Evolutionary conservation across 176 grass and related monocot species (phyloP).

Genomic region (Hyparrhenia diplandra): DNA sequence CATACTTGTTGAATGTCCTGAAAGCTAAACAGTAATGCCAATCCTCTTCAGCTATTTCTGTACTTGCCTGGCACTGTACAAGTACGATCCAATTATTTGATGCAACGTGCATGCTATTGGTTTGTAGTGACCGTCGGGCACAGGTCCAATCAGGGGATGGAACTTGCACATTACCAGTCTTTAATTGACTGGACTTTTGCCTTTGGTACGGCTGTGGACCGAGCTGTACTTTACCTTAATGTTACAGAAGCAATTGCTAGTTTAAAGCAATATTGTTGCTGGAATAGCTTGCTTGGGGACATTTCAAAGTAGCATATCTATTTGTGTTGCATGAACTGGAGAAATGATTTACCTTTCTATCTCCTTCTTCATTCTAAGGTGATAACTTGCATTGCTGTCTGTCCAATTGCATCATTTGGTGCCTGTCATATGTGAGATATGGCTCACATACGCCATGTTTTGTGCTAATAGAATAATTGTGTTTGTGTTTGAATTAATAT

Average conservation of each 20-base stretch:
- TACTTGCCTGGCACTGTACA: background rate
- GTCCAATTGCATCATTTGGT: background rate
- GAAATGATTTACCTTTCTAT: background rate
- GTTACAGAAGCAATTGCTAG: background rate
- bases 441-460: background rate
- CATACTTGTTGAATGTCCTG: background rate
- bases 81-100: constrained; percentile 3
- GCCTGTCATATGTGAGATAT: too few relatives aligned
- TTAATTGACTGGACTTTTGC: constrained; percentile 5
- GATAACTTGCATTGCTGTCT: background rate
- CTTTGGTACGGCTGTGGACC: background rate
- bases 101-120: background rate
- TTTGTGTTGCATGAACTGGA: background rate
- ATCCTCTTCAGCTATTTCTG: background rate
- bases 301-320: background rate
- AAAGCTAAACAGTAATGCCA: background rate
- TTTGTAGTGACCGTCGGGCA: background rate
- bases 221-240: background rate
- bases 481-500: background rate
- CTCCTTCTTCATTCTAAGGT: background rate
- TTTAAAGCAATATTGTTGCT: background rate
- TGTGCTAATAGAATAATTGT: background rate
- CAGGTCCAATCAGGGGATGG: constrained; percentile 4
- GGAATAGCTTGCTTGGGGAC: background rate
- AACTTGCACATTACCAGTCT: background rate